Conservation (phyloP, 192 early-diverging fungal species). For the Physocladia obscura region DNA sequence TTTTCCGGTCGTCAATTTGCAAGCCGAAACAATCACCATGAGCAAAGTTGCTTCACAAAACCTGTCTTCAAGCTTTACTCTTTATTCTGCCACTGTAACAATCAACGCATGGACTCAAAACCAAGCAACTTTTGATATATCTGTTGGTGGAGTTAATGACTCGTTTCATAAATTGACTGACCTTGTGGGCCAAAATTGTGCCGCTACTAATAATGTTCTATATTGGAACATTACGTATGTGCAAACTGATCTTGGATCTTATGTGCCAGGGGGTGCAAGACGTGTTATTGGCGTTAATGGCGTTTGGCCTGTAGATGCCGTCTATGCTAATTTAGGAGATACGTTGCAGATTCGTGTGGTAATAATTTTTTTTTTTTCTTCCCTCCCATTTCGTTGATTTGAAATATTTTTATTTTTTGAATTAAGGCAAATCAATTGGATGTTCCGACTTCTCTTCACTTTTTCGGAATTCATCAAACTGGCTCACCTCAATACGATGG, state of each 20-base stretch:
- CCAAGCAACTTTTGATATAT: neutral
- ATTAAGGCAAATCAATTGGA: constrained; percentile 6
- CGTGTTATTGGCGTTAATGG: neutral
- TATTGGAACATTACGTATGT: neutral
- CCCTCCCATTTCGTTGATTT: too few species aligned
- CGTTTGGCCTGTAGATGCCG: neutral
- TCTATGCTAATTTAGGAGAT: constrained; percentile 1
- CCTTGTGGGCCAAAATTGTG: neutral
- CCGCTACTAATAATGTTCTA: neutral
- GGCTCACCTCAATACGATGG: constrained; percentile 6
- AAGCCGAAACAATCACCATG: neutral
- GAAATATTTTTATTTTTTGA: too few species aligned
- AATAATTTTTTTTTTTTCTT: too few species aligned
- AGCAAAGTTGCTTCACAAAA: neutral
- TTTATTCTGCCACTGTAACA: neutral
- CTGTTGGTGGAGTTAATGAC: neutral
- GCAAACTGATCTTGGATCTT: neutral
- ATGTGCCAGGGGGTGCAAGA: neutral
- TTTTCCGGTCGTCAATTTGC: neutral
- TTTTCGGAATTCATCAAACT: neutral
- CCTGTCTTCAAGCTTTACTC: neutral
- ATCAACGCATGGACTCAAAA: neutral
- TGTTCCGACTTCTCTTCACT: neutral
- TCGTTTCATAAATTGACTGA: neutral
- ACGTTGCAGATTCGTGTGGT: neutral